These are phyloP conservation scores for Candolleomyces eurysporus DNA, from an alignment of 768 basidiomycete genomes.

Conservation along the genomic window DNA sequence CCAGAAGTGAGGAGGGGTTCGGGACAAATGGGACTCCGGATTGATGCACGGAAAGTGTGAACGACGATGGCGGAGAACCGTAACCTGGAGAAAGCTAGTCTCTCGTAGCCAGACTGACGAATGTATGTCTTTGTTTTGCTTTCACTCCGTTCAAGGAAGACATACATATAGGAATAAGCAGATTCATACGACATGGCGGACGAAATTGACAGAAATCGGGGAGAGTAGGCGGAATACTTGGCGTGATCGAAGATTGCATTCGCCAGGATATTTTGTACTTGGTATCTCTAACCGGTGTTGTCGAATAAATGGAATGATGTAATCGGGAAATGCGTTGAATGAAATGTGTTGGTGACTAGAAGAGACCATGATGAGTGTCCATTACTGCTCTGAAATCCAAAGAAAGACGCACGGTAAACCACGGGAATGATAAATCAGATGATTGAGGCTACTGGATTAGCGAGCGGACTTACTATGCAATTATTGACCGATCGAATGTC, in stretches of 20 bases:
- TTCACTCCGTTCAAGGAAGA: too few relatives aligned
- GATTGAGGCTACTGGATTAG: conserved; percentile 56
- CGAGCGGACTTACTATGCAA: conserved; percentile 73
- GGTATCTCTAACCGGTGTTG: conserved; percentile 69
- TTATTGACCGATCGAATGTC: conserved; percentile 86
- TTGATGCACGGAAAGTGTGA: conserved; percentile 53
- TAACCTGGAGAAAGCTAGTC: conserved; percentile 74
- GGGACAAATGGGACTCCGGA: neutral
- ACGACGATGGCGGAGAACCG: conserved; percentile 56
- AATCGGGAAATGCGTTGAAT: conserved; percentile 69
- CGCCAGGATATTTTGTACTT: conserved; percentile 57
- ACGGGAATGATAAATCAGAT: conserved; percentile 78
- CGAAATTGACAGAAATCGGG: conserved; percentile 73
- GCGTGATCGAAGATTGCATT: conserved; percentile 60
- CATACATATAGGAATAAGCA: too few relatives aligned
- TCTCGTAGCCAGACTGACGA: too few relatives aligned
- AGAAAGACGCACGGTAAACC: conserved; percentile 57
- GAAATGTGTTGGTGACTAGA: conserved; percentile 69
- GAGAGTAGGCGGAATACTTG: conserved; percentile 80
- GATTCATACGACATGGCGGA: conserved; percentile 52
- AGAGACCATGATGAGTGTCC: neutral
- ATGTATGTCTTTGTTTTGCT: too few relatives aligned
- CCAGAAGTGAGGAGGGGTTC: neutral
- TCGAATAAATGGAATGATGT: conserved; percentile 64
- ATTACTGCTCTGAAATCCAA: neutral